phyloP scores from a whole-genome alignment of 2,329 filamentous ascomycete species.

The Alternaria triticimaculans region DNA sequence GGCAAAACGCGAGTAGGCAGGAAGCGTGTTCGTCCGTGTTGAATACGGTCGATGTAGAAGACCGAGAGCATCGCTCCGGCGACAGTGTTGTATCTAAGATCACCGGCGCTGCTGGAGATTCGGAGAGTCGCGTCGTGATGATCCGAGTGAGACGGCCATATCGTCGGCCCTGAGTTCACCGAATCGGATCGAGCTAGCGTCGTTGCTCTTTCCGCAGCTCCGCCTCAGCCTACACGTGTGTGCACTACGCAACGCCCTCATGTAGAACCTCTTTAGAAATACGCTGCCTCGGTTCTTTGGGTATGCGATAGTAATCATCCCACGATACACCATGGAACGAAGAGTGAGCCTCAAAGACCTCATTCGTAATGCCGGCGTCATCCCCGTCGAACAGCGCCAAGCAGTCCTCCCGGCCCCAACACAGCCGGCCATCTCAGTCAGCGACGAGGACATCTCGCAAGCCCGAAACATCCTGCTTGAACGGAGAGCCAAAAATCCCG shows the following conservation, averaged over 20 bases:
- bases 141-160: slow-evolving; percentile 4
- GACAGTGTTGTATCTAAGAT: not conserved
- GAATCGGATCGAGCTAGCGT: slow-evolving; percentile 14
- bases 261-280: not conserved
- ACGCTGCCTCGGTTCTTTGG: not conserved
- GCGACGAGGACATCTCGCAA: slow-evolving; percentile 40
- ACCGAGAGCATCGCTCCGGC: not conserved
- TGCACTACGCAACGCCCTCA: slow-evolving; percentile 10
- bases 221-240: slow-evolving; percentile 26
- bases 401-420: slow-evolving; percentile 42
- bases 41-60: not conserved
- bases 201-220: slow-evolving; percentile 12
- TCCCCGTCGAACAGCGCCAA: slow-evolving; percentile 32
- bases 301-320: slow-evolving; percentile 6
- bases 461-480: slow-evolving; percentile 42
- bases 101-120: not conserved
- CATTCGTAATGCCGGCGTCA: slow-evolving; percentile 37
- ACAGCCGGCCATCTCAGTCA: slow-evolving; percentile 36
- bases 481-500: slow-evolving; percentile 37
- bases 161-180: slow-evolving; percentile 4
- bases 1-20: not conserved
- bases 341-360: slow-evolving; percentile 39
- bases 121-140: slow-evolving; percentile 6
- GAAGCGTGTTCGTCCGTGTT: not conserved
- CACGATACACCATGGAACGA: slow-evolving; percentile 28